Evolutionary conservation across 257 asterid species (phyloP).

Genomic region (Handroanthus guayacan): DNA sequence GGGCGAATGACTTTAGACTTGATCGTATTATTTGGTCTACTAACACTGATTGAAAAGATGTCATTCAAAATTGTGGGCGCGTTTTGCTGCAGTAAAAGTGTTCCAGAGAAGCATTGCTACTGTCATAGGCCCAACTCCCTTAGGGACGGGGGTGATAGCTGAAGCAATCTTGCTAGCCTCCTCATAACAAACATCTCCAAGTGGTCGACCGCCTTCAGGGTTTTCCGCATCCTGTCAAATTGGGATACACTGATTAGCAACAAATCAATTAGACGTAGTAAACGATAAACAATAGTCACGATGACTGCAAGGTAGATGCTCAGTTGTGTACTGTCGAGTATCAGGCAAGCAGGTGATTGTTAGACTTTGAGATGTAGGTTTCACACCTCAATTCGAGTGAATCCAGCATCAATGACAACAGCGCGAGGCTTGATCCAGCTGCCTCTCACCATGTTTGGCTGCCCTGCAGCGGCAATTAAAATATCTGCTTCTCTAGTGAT

Average conservation of each 20-base stretch:
- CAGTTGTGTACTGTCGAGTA: not conserved
- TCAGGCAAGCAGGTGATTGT: not conserved
- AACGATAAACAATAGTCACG: not conserved
- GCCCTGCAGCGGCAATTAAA: conserved; percentile 79
- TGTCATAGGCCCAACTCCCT: conserved; percentile 99
- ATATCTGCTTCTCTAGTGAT: conserved; percentile 86
- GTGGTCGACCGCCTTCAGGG: conserved; percentile 77
- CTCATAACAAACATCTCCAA: conserved; percentile 93
- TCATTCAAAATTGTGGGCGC: conserved; percentile 66
- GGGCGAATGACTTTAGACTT: not conserved
- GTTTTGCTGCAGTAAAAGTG: conserved; percentile 84
- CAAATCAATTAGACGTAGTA: not conserved
- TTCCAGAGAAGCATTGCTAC: conserved; percentile 96
- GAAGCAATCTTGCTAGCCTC: conserved; percentile 93
- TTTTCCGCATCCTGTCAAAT: conserved; percentile 63
- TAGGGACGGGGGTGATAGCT: conserved; percentile 96
- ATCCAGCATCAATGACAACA: conserved; percentile 88
- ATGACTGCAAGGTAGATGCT: not conserved
- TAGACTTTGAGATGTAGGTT: not conserved
- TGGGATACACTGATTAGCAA: not conserved
- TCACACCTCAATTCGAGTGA: conserved; percentile 81
- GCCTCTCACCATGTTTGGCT: conserved; percentile 91
- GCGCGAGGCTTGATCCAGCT: conserved; percentile 97
- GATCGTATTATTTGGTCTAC: not conserved
- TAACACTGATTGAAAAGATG: not conserved